phyloP scores from a whole-genome alignment of 2,329 filamentous ascomycete species.

The Fusarium humuli region DNA sequence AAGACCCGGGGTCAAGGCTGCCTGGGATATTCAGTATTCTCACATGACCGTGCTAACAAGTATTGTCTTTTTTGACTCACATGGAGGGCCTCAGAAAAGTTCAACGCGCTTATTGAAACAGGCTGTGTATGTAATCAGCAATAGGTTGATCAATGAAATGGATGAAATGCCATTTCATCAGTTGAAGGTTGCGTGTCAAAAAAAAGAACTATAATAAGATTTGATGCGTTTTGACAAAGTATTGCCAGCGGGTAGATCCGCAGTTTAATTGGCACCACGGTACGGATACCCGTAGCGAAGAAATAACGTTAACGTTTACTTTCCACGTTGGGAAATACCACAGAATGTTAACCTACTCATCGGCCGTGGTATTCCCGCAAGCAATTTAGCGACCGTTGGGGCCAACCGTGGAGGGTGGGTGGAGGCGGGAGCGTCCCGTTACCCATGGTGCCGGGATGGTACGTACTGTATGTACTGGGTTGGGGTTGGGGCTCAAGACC shows the following conservation, averaged over 20 bases:
- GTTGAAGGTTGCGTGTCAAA: neutral
- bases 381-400: slow-evolving; percentile 34
- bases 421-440: slow-evolving; percentile 26
- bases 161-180: slow-evolving; percentile 1
- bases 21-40: slow-evolving; percentile 21
- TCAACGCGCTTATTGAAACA: slow-evolving; percentile 22
- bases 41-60: slow-evolving; percentile 30
- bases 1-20: slow-evolving; percentile 8
- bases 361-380: slow-evolving; percentile 23
- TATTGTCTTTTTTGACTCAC: slow-evolving; percentile 32
- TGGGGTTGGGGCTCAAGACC: slow-evolving; percentile 38
- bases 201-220: neutral
- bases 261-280: slow-evolving; percentile 26
- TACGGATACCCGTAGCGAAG: neutral
- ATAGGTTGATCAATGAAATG: slow-evolving; percentile 1
- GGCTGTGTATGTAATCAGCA: slow-evolving; percentile 14
- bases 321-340: slow-evolving; percentile 36
- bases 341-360: slow-evolving; percentile 4
- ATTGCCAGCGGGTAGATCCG: slow-evolving; percentile 40
- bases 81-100: slow-evolving; percentile 34
- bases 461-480: slow-evolving; percentile 32
- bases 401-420: slow-evolving; percentile 17
- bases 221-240: slow-evolving; percentile 10
- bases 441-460: slow-evolving; percentile 25
- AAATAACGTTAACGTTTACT: slow-evolving; percentile 27